Evolutionary conservation across 73 alveolate genomes (phyloP), one percentile per base, ranked within the genome.

Genomic region (Blepharisma stoltei): DNA sequence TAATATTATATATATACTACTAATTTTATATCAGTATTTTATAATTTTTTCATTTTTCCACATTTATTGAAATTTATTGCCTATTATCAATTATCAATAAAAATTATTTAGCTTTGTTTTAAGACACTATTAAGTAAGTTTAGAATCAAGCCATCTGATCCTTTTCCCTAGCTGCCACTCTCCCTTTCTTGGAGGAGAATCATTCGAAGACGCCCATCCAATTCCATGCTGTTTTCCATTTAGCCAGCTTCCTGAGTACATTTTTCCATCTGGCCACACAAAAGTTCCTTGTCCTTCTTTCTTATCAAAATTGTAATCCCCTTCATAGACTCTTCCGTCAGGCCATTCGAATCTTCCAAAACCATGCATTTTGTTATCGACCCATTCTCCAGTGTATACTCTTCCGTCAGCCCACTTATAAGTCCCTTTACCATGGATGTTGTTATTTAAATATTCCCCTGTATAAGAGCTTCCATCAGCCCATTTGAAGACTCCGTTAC

Each of bases 151-250:
- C 93, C 93, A 86, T 76, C 82, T 73, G n/a, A 77, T 73, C 60
- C 90, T 76, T 50, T 69, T 76, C 37, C 93, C 93, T 8, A 83
- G 70, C 8, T 54, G 55, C 93, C 93, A 86, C 21, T 70, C 84
- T 7, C 93, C 93, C 32, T 55, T 71, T 47, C 78, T 66, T 4
- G 70, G 83, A 6, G 79, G 76, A 6, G 88, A 83, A 37, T 83
- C 65, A 9, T 80, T 54, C 6, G 25, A 50, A 41, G 68, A 47
- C 27, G 80, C 82, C 9, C 70, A 54, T 44, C 98, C 98, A 8
- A 70, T 66, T 49, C 98, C 98, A 80, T 93, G 95, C 55, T 92
- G 92, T 54, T 93, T 93, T 67, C 95, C 95, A 54, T 84, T 83
- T 20, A 21, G 53, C 96, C 96, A 93, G 38, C 80, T 81, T 25